Evolutionary conservation across 2,329 filamentous ascomycete species (phyloP), one percentile per base, ranked within the genome.

Genomic region (Endoconidiophora laricicola): DNA sequence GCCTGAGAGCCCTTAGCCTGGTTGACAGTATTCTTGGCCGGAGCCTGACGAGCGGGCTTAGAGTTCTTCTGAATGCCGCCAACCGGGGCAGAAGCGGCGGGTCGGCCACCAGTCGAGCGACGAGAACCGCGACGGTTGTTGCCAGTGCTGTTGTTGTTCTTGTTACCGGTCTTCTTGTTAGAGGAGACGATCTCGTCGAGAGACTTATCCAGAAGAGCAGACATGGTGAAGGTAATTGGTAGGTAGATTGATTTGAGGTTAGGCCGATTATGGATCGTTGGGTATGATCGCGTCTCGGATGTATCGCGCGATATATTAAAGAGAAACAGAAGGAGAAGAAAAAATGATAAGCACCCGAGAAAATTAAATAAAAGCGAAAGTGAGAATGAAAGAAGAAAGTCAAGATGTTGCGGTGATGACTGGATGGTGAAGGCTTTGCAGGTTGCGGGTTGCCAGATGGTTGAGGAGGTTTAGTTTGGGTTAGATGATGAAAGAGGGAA

Each of bases 131-230:
- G 67, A 56, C 73, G 73, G 65, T 67, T 71, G 62, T 64, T 71
- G 64, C 68, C 76, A 18, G 16, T 18, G 2, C 16, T 18, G 16
- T 18, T 18, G 16, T 66, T 74, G 60, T 69, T 69, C 59, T 73
- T 76, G 65, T 76, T 79, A 62, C 16, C 37, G 64, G 68, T 76
- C 60, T 69, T 69, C 59, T 73, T 76, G 65, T 76, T 79, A 62
- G 79, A 83, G 65, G 83, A 86, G 72, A 94, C 81, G 69, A 98
- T 95, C 70, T 95, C 87, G 66, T 96, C 91, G 59, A 98, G 85
- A 71, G 87, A 88, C 73, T 93, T 82, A 67, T 95, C 87, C 63
- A 98, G 83, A 72, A 95, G 95, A 72, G 79, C 82, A 73, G 86
- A 86, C 87, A 94, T 94, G 58, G 60, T 82, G 67, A 61, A 55